Percentiles rank a stretch among this genome's conserved stretches.
Evolutionary conservation across 2,329 filamentous ascomycete species (phyloP).

Genomic region (Scedosporium minutisporum): DNA sequence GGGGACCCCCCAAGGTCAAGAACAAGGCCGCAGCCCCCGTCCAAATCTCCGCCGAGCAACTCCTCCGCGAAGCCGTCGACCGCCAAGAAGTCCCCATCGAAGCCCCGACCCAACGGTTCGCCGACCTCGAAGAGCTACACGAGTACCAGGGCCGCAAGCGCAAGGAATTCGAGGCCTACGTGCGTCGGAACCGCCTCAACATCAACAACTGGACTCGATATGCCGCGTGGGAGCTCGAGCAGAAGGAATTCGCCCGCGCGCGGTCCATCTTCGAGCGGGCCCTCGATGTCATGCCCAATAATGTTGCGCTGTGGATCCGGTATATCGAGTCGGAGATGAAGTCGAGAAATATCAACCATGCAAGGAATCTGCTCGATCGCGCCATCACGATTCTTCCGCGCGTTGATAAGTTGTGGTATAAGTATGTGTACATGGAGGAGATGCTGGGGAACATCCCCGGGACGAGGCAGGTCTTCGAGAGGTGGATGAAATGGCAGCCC

Average conservation of each 20-base stretch:
- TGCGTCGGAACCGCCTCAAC: slow-evolving; percentile 84
- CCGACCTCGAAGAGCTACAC: slow-evolving; percentile 93
- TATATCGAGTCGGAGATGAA: slow-evolving; percentile 98
- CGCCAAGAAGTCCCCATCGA: slow-evolving; percentile 82
- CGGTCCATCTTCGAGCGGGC: slow-evolving; percentile 91
- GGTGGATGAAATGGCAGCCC: slow-evolving; percentile 98
- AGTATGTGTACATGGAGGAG: slow-evolving; percentile 98
- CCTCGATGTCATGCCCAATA: slow-evolving; percentile 82
- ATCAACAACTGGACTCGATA: slow-evolving; percentile 99
- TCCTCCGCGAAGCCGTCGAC: slow-evolving; percentile 93
- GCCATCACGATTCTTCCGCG: slow-evolving; percentile 87
- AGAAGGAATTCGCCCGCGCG: slow-evolving; percentile 91
- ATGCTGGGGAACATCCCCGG: slow-evolving; percentile 90
- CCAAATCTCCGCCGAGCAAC: slow-evolving; percentile 93
- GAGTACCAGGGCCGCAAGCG: slow-evolving; percentile 94
- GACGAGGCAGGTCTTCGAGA: slow-evolving; percentile 86
- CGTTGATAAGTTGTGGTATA: slow-evolving; percentile 97
- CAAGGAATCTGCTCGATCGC: slow-evolving; percentile 84
- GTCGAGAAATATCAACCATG: slow-evolving; percentile 86
- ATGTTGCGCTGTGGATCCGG: slow-evolving; percentile 77
- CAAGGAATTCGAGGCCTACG: slow-evolving; percentile 97
- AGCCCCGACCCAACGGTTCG: slow-evolving; percentile 88
- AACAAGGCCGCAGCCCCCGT: slow-evolving; percentile 91
- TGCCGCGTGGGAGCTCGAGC: slow-evolving; percentile 92
- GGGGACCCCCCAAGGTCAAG: slow-evolving; percentile 92